These are phyloP conservation scores for Gelatoporia subvermispora DNA, from an alignment of 768 basidiomycete species.

Conservation along the genomic window DNA sequence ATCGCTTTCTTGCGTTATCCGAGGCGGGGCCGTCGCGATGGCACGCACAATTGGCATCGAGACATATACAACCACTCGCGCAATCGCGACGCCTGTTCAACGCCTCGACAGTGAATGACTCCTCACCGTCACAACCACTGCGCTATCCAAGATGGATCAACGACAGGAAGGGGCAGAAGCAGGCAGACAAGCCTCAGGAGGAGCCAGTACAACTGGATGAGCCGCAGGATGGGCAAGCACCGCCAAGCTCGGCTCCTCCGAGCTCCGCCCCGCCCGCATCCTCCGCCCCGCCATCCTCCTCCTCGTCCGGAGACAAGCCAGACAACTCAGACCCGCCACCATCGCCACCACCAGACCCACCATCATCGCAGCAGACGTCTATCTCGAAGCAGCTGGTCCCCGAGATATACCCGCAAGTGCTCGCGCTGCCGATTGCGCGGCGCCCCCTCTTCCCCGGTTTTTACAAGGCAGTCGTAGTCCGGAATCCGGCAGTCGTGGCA, in stretches of 20 bases:
- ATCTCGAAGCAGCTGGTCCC: slow-evolving; percentile 87
- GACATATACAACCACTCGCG: background rate
- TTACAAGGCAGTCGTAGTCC: slow-evolving; percentile 95
- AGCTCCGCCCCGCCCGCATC: slow-evolving; percentile 33
- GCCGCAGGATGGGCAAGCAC: slow-evolving; percentile 22
- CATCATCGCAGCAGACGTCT: slow-evolving; percentile 40
- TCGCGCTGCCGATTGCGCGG: slow-evolving; percentile 92
- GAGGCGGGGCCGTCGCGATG: slow-evolving; percentile 21
- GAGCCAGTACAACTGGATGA: slow-evolving; percentile 15
- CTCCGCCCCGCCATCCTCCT: slow-evolving; percentile 34
- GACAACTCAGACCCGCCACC: slow-evolving; percentile 37
- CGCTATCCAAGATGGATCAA: slow-evolving; percentile 31
- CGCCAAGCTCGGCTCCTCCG: slow-evolving; percentile 25
- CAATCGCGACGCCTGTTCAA: slow-evolving; percentile 19
- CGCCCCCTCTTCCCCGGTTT: slow-evolving; percentile 96
- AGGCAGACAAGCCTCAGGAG: slow-evolving; percentile 7
- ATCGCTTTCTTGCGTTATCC: slow-evolving; percentile 7
- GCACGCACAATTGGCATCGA: slow-evolving; percentile 1
- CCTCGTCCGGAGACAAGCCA: slow-evolving; percentile 32
- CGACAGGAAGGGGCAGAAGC: slow-evolving; percentile 10
- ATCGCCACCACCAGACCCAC: slow-evolving; percentile 32
- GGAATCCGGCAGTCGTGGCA: slow-evolving; percentile 84
- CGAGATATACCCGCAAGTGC: slow-evolving; percentile 87
- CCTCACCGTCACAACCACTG: slow-evolving; percentile 14
- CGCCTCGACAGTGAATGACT: slow-evolving; percentile 23